Base-by-base conservation (phyloP, 1,284 basidiomycete species). In the Mycena citricolor region DNA sequence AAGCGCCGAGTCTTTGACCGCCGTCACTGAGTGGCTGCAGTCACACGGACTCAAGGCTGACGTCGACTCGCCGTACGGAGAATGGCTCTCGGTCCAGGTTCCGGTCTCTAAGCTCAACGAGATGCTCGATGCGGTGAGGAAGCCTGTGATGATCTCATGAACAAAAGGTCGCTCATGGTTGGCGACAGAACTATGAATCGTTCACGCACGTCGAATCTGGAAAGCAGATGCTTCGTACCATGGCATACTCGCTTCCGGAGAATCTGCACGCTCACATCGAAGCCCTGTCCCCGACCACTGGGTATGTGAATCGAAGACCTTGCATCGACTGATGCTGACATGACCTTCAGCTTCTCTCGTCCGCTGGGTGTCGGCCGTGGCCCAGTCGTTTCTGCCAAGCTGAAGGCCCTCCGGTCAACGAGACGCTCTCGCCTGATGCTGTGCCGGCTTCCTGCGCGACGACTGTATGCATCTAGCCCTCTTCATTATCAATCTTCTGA, bases 231-330 rank as follows among this genome's bases (percentile, higher is more conserved):
- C 66, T 87, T 46, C 76, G 85, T 44, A 85, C 86, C 10, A 79
- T 77, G 3, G 68, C 69, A 22, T 88, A 87, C 65, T 81, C 81
- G 54, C 65, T 90, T 8, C 86, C 87, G 0, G 71, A 69, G 41
- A 49, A 72, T 43, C 59, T 90, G 16, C 72, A 81, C 49, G 65
- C 67, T 5, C 85, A 90, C 56, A 60, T 89, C 32, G 84, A 88
- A 37, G 63, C 87, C 30, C 68, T 90, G 29, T 82, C 86, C 45
- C 87, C 87, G 0, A 88, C 86, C 0, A 86, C 83, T 1, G 73
- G 80, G 62, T 90, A 87, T 57, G 70, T 46, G 52, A 49, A 59
- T 52, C 32, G 47, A 36, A n/a, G 38, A 36, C 21, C 19, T 33
- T 16, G 12, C 4, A 10, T 31, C 10, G 4, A 5, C 8, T 14